Base-by-base conservation (phyloP, 768 basidiomycete genomes). In the Hygrophoropsis aurantiaca region DNA sequence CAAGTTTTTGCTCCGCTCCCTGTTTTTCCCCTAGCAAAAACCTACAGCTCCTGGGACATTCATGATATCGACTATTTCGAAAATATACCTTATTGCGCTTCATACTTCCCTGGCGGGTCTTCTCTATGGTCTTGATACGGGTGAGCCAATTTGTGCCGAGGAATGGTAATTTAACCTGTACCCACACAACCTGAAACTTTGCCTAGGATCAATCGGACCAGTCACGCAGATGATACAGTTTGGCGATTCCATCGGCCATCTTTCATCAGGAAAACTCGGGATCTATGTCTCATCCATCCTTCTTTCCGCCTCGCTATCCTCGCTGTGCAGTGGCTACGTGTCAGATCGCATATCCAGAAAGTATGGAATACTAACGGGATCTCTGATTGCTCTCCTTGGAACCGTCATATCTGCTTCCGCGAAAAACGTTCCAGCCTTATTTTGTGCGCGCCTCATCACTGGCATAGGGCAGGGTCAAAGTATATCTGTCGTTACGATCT, bases 211-310 rank as follows among this genome's bases (percentile, higher is more conserved):
- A 8, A 72, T 75, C 16, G 78, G 75, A 2, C 70, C 75, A 25
- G 59, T 78, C 25, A 77, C 68, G 2, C 68, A 73, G 27, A 79
- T 78, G 79, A 49, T 63, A 2, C 68, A 74, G 16, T 78, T 80
- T 53, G 50, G 60, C 42, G 21, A 50, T 6, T 65, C 66, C 13
- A 74, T 77, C 50, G 67, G 68, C 13, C 41, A 43, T 20, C 58
- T 75, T 13, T 60, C 64, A 10, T 64, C 74, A 0, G 60, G 66
- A 7, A 47, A 71, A 34, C 71, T 74, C 23, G 75, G 77, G 20
- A 57, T 77, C 11, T 66, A 74, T 32, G 74, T 77, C 19, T 69
- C 74, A 19, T 66, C 59, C 27, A 72, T 75, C 45, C 65, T 74
- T 7, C 59, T 75, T 18, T 71, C 74, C 0, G 75, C 73, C 11